Conservation (phyloP, 1,284 basidiomycete genomes). For the Schizophyllum commune region DNA sequence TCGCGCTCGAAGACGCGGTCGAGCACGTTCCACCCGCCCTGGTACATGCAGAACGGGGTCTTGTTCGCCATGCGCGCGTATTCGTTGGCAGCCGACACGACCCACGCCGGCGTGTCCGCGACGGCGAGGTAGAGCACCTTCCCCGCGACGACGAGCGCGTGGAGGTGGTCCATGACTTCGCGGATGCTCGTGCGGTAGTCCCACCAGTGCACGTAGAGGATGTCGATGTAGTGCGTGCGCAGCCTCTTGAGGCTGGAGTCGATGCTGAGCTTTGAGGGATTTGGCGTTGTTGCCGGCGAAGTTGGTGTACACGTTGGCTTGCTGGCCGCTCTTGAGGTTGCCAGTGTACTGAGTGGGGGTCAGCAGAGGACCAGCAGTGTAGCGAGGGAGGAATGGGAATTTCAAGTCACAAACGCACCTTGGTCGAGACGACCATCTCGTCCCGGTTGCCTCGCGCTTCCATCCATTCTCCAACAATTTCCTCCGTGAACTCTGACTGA, state of each 20-base stretch:
- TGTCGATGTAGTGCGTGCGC: constrained; percentile 4
- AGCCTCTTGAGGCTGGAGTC: constrained; percentile 1
- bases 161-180: constrained; percentile 1
- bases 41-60: constrained; percentile 32
- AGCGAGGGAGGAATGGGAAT: neutral
- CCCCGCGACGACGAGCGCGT: constrained; percentile 1
- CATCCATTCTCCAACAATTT: constrained; percentile 40
- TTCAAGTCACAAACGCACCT: constrained; percentile 17
- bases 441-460: constrained; percentile 33
- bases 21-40: constrained; percentile 28
- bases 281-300: constrained; percentile 3
- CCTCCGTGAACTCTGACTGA: constrained; percentile 32
- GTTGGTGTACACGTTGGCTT: constrained; percentile 2
- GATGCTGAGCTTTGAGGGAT: neutral
- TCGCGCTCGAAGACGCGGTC: constrained; percentile 10
- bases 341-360: constrained; percentile 2
- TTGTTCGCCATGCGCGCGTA: constrained; percentile 24
- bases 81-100: constrained; percentile 18
- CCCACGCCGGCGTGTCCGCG: constrained; percentile 19
- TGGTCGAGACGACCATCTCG: constrained; percentile 39
- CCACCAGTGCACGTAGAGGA: constrained; percentile 3
- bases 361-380: neutral
- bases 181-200: constrained; percentile 1
- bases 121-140: constrained; percentile 5
- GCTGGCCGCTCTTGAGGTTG: constrained; percentile 8